Evolutionary conservation across 2,329 filamentous ascomycete species (phyloP).

Genomic region (Colletotrichum cereale): DNA sequence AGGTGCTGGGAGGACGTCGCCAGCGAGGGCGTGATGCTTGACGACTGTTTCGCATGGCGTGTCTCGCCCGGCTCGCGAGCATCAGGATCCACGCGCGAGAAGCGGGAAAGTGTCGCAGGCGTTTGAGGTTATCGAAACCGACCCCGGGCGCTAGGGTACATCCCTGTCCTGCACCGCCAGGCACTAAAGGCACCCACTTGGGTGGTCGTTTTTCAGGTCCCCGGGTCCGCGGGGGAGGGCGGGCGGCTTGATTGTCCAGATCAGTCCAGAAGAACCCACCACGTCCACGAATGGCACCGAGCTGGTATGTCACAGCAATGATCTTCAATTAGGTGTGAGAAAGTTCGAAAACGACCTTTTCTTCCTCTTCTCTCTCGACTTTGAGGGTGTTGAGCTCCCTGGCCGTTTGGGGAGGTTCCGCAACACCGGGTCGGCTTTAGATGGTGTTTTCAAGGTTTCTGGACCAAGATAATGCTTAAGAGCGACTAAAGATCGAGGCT

Average conservation of each 20-base stretch:
- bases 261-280: neutral
- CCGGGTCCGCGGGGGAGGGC: constrained; percentile 8
- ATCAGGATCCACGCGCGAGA: constrained; percentile 25
- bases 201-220: constrained; percentile 19
- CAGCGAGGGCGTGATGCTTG: constrained; percentile 4
- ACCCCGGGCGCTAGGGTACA: constrained; percentile 21
- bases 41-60: constrained; percentile 35
- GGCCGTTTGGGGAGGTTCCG: neutral
- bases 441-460: constrained; percentile 2
- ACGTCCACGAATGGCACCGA: constrained; percentile 1
- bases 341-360: neutral
- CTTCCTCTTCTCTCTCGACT: neutral
- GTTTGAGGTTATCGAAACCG: constrained; percentile 39
- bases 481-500: constrained; percentile 20
- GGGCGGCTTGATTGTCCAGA: too few relatives aligned
- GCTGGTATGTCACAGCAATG: neutral
- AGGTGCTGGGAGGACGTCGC: neutral
- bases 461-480: constrained; percentile 13
- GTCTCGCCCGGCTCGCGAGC: constrained; percentile 22
- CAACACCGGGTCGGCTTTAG: constrained; percentile 1
- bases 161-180: constrained; percentile 17
- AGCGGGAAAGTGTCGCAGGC: constrained; percentile 34
- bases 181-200: constrained; percentile 10
- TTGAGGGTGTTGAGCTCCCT: neutral
- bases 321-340: neutral